phyloP scores from a whole-genome alignment of 768 basidiomycete genomes.

The Exsudoporus frostii region DNA sequence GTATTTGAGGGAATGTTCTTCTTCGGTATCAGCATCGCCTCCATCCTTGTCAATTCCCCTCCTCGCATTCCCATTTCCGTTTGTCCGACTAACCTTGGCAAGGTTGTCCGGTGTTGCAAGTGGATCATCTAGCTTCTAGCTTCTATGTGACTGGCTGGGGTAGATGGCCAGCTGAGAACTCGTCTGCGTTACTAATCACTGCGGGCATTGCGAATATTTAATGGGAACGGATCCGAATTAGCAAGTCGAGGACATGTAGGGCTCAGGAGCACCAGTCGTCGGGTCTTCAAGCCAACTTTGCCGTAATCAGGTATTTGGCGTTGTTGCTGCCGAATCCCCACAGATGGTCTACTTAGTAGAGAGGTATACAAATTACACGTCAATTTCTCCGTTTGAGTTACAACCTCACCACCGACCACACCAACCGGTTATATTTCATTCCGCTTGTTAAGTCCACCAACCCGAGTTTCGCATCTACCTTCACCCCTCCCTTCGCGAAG shows the following conservation, averaged over 20 bases:
- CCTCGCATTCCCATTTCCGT: constrained; percentile 11
- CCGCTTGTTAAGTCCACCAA: neutral
- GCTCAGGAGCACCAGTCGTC: too few relatives aligned
- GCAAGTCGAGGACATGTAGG: constrained; percentile 10
- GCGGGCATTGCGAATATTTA: constrained; percentile 7
- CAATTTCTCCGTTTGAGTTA: neutral
- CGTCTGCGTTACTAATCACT: neutral
- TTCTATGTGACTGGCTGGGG: constrained; percentile 1
- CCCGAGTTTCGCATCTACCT: neutral
- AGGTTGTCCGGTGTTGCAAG: neutral
- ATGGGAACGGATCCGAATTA: neutral
- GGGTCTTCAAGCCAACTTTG: too few relatives aligned
- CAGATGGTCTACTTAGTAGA: too few relatives aligned
- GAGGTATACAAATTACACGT: neutral
- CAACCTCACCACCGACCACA: constrained; percentile 28
- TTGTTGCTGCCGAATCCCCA: too few relatives aligned
- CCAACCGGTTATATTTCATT: constrained; percentile 3
- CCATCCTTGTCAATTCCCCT: too few relatives aligned
- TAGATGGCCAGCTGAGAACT: neutral
- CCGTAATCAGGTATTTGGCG: too few relatives aligned
- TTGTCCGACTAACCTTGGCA: constrained; percentile 7
- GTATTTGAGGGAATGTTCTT: too few relatives aligned
- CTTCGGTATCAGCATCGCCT: too few relatives aligned
- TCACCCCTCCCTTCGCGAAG: constrained; percentile 23
- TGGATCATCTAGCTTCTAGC: constrained; percentile 1